Percentiles rank a stretch among this genome's conserved stretches.
Conservation (phyloP, 83 land plant genomes). For the Picea abies region DNA sequence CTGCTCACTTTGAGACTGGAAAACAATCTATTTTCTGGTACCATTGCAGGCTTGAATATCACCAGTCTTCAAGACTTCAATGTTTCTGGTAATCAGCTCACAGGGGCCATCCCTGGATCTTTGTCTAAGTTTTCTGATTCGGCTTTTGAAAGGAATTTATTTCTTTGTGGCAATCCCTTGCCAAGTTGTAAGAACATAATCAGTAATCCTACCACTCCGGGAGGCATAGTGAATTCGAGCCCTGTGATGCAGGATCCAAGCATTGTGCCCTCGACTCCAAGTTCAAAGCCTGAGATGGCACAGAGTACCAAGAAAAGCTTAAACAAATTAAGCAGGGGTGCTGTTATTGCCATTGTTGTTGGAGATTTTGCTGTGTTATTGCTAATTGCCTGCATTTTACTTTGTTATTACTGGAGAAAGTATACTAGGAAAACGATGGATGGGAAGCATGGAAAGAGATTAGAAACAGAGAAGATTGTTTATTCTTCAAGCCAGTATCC, state of each 20-base stretch:
- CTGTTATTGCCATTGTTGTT: slow-evolving; percentile 59
- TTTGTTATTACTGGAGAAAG: slow-evolving; percentile 69
- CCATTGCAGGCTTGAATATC: slow-evolving; percentile 48
- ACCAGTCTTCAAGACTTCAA: slow-evolving; percentile 65
- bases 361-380: slow-evolving; percentile 66
- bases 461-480: slow-evolving; percentile 61
- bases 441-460: slow-evolving; percentile 31
- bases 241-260: slow-evolving; percentile 24
- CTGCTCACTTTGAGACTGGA: slow-evolving; percentile 72
- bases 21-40: slow-evolving; percentile 58
- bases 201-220: slow-evolving; percentile 40
- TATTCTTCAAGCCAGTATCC: slow-evolving; percentile 63
- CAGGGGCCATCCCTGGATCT: slow-evolving; percentile 59
- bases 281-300: slow-evolving; percentile 29
- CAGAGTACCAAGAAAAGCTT: slow-evolving; percentile 15
- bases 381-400: slow-evolving; percentile 45
- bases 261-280: slow-evolving; percentile 51
- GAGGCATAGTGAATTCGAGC: slow-evolving; percentile 15
- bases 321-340: slow-evolving; percentile 37
- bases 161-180: slow-evolving; percentile 73
- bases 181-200: slow-evolving; percentile 27
- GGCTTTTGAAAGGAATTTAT: slow-evolving; percentile 47
- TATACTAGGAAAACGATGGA: slow-evolving; percentile 21
- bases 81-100: slow-evolving; percentile 58
- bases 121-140: slow-evolving; percentile 50